Conservation (phyloP, 192 early-diverging fungal species). For the Backusella parvicylindrica region DNA sequence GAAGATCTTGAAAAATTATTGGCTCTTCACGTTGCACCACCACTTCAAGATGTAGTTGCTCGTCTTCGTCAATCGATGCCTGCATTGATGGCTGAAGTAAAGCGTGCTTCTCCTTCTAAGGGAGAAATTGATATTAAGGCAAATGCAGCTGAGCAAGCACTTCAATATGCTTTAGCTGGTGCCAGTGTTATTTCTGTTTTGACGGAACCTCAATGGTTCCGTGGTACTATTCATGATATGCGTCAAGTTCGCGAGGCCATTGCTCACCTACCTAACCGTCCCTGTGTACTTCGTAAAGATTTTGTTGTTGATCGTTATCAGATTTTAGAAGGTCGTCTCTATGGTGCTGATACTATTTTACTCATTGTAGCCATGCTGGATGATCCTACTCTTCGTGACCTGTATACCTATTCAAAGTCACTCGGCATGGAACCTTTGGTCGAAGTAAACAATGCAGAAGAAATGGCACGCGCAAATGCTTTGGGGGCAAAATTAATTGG, state of each 20-base stretch:
- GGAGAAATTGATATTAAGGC: conserved; percentile 82
- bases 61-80: conserved; percentile 59
- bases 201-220: conserved; percentile 99
- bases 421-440: conserved; percentile 99
- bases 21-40: conserved; percentile 68
- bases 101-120: conserved; percentile 95
- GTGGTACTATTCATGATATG: conserved; percentile 91
- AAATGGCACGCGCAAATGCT: conserved; percentile 85
- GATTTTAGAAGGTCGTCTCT: conserved; percentile 91
- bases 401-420: conserved; percentile 70
- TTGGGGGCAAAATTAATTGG: conserved; percentile 88
- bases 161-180: conserved; percentile 83
- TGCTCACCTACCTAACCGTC: conserved; percentile 60
- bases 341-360: conserved; percentile 93
- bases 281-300: conserved; percentile 95
- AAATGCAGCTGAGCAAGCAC: conserved; percentile 85
- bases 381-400: conserved; percentile 56
- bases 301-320: conserved; percentile 97
- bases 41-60: conserved; percentile 72
- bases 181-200: conserved; percentile 95
- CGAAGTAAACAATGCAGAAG: conserved; percentile 89
- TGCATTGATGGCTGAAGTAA: conserved; percentile 96
- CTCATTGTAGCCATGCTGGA: conserved; percentile 95
- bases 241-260: conserved; percentile 78
- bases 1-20: conserved; percentile 68